phyloP scores from a whole-genome alignment of 2,329 filamentous ascomycete species.

The Neoarthrinium moseri region DNA sequence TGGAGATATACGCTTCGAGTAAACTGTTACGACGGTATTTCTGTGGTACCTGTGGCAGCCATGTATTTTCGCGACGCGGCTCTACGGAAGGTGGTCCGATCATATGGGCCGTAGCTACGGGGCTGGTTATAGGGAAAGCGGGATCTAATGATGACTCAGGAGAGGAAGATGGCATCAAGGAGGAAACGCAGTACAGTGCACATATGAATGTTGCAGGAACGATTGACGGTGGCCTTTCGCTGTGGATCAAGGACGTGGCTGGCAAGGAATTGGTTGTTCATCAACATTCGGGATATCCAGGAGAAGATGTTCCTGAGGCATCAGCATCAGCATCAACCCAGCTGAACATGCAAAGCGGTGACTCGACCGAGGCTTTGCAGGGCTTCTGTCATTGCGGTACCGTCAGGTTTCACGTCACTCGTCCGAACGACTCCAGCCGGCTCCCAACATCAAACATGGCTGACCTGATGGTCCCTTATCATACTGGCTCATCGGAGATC shows the following conservation, averaged over 20 bases:
- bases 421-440: conserved; percentile 46
- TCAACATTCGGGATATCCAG: conserved; percentile 9
- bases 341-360: no score
- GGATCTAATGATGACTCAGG: neutral
- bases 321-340: no score
- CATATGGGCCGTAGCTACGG: conserved; percentile 37
- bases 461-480: conserved; percentile 51
- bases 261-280: conserved; percentile 5
- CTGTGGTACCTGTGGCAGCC: conserved; percentile 40
- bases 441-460: conserved; percentile 46
- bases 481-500: conserved; percentile 29
- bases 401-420: conserved; percentile 56
- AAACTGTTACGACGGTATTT: conserved; percentile 30
- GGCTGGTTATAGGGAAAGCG: conserved; percentile 24
- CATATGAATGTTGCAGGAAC: conserved; percentile 31
- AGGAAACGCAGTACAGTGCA: conserved; percentile 8
- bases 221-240: conserved; percentile 17
- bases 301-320: neutral
- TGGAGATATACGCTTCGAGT: conserved; percentile 16
- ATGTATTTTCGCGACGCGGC: conserved; percentile 31
- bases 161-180: neutral
- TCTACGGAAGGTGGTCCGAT: neutral
- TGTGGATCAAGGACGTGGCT: conserved; percentile 24
- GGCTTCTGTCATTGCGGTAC: conserved; percentile 54
- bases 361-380: conserved; percentile 27